Conservation (phyloP, 371 early-diverging fungal genomes). For the Syncephalis fuscata region DNA sequence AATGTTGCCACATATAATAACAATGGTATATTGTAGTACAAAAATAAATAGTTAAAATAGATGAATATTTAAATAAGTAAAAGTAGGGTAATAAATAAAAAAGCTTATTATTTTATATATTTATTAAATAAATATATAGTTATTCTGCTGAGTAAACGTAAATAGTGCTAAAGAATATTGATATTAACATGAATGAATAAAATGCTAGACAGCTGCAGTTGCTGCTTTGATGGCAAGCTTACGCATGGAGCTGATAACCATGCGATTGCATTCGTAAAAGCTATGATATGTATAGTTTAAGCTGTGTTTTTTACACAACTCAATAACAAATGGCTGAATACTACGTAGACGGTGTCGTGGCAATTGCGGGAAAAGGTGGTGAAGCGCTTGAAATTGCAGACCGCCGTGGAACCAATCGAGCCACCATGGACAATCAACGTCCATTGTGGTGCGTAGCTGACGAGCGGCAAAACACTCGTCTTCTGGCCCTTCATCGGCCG, state of each 20-base stretch:
- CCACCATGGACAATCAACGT: conserved; percentile 87
- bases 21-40: too few relatives aligned
- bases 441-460: conserved; percentile 89
- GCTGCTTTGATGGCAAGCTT: conserved; percentile 51
- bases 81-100: too few relatives aligned
- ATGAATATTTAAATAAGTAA: too few relatives aligned
- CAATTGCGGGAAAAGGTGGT: conserved; percentile 87
- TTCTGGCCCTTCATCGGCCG: conserved; percentile 55
- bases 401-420: conserved; percentile 97
- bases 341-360: conserved; percentile 74
- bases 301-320: conserved; percentile 55
- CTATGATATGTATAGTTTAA: conserved; percentile 46
- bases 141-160: too few relatives aligned
- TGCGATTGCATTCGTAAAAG: conserved; percentile 52
- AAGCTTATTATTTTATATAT: too few relatives aligned
- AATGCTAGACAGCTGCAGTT: too few relatives aligned
- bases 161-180: too few relatives aligned
- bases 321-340: conserved; percentile 50
- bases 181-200: too few relatives aligned
- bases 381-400: conserved; percentile 88
- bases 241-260: conserved; percentile 39
- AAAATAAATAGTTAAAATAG: too few relatives aligned
- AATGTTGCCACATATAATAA: too few relatives aligned
- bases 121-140: too few relatives aligned
- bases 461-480: conserved; percentile 66